Evolutionary conservation across 768 basidiomycete species (phyloP), one percentile per base, ranked within the genome.

Genomic region (Nidularia pulvinata): DNA sequence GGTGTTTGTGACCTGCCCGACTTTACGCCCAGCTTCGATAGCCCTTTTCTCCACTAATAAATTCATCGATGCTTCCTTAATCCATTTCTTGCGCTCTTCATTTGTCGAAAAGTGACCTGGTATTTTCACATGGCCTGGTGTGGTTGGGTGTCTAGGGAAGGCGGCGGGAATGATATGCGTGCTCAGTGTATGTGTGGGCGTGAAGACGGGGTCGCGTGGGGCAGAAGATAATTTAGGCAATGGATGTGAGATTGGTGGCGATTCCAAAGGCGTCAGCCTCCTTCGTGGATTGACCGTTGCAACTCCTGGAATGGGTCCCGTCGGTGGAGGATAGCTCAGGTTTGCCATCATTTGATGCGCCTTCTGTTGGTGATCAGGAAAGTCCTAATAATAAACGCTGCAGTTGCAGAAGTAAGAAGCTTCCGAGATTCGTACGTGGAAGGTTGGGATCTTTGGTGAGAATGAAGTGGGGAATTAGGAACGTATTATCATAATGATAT

Each of bases 151-250:
- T 2, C 63, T 54, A 3, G 65, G 63, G 34, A 58, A 63, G 1
- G 65, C 65, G 3, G 65, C 61, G 1, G 63, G 62, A 3, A 62
- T 46, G n/a, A 63, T 43, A 35, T 67, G 65, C 22, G 46, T 47
- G 46, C 46, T 47, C 46, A 47, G 30, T 11, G 46, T 7, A 32
- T 47, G 46, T 13, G 46, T 47, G 3, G 46, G 16, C 16, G 6
- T 47, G 46, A 47, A 47, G 13, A 19, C 16, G 13, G 6, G n/a
- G 4, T 11, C 11, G 46, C 46, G 46, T 11, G 16, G 46, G 22
- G 46, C 13, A 25, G 13, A 13, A 11, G 46, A 6, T 11, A 47
- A 22, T 11, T 13, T 47, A 4, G 46, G 46, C 10, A 11, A 19
- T 11, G 22, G 13, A 47, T 32, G 13, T 47, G 46, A 11, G 11